Evolutionary conservation across 2,329 filamentous ascomycete genomes (phyloP), one percentile per base, ranked within the genome.

Genomic region (Ophiostoma piceae): DNA sequence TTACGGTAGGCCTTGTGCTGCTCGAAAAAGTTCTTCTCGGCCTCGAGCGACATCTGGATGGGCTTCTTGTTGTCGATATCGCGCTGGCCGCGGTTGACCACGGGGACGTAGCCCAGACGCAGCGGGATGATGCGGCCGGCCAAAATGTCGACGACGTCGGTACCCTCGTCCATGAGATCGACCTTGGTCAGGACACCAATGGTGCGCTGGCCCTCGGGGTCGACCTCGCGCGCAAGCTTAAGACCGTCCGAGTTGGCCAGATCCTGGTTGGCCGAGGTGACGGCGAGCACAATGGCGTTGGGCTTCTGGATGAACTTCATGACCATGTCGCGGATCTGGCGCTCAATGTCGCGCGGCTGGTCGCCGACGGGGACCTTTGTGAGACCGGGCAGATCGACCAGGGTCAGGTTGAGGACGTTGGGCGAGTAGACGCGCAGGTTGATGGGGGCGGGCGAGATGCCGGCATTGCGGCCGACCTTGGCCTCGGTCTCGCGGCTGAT

Each of bases 311-410:
- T 99, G 78, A 97, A 99, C 82, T 99, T 95, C 70, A 94, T 91
- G 76, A 99, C 98, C 76, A 99, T 87, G 74, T 92, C 97, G 74
- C 94, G 88, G 41, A 95, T 99, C 82, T 99, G 95, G 81, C 97
- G 98, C 84, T 99, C 95, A 77, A 99, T 99, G 77, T 99, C 95
- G 76, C 91, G 89, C 8, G 95, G 95, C 79, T 99, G 95, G 79
- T 99, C 95, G 74, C 95, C 95, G 79, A 99, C 98, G 39, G 95
- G 95, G 71, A 97, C 94, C 86, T 99, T 98, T 76, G 95, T 99
- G 78, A 99, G 82, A 75, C 95, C 95, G 3, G 95, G 95, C 77
- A 99, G 81, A 84, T 99, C 95, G 72, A 99, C 95, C 76, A 99
- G 84, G 2, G 95, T 99, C 80, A 99, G 84, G 80, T 96, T 99